Evolutionary conservation across 441 rosid species (phyloP).

Genomic region (Melastoma candidum): DNA sequence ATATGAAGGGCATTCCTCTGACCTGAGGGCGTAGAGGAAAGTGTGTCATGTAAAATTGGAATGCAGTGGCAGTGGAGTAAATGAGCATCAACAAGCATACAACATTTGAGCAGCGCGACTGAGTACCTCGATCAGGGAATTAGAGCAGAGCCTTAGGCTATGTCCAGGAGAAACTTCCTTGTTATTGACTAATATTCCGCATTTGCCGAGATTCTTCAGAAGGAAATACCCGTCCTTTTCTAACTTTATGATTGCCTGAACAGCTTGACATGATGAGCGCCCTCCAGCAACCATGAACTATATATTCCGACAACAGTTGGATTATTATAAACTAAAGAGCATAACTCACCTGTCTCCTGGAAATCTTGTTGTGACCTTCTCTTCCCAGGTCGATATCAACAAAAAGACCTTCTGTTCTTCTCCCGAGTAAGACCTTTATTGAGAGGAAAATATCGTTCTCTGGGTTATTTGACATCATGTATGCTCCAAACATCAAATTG

Average conservation of each 20-base stretch:
- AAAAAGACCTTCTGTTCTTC: too few species aligned
- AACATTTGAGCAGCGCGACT: not conserved
- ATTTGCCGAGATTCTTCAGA: conserved; percentile 74
- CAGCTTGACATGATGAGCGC: not conserved
- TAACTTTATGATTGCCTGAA: conserved; percentile 61
- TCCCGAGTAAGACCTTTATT: not conserved
- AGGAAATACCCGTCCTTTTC: conserved; percentile 59
- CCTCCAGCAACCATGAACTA: not conserved
- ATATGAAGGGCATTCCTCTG: conserved; percentile 66
- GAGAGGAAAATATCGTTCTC: not conserved
- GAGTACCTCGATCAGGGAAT: conserved; percentile 71
- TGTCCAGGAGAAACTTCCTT: conserved; percentile 63
- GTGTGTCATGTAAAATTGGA: not conserved
- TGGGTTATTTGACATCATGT: conserved; percentile 14
- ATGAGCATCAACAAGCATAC: not conserved
- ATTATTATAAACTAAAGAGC: not conserved
- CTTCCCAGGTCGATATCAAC: too few species aligned
- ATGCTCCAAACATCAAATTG: too few species aligned
- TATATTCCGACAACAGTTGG: not conserved
- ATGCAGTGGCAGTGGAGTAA: conserved; percentile 5
- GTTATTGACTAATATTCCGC: conserved; percentile 50
- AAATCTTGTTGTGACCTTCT: conserved; percentile 62
- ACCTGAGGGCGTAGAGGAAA: conserved; percentile 32
- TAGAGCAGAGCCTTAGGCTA: conserved; percentile 41
- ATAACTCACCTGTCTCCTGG: conserved; percentile 73